Base-by-base conservation (phyloP, 2,329 filamentous ascomycete genomes). In the Venturia carpophila region DNA sequence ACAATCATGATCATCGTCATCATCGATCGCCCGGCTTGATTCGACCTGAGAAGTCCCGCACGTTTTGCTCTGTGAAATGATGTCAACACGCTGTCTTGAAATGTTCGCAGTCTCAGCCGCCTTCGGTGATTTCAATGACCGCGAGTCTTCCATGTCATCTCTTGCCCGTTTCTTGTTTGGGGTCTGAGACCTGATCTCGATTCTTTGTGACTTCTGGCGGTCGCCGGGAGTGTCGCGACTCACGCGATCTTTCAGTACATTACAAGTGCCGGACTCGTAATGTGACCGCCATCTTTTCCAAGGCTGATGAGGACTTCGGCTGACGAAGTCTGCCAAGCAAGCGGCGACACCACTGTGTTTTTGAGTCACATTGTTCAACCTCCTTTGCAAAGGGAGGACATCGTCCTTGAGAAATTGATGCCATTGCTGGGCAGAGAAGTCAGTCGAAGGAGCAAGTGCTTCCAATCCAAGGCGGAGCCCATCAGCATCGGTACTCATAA, bases 21-120 rank as follows among this genome's bases (percentile, higher is more conserved):
- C 27, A 42, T 61, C 60, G 11, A 61, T 41, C 24, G 42, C 37
- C 2, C 15, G 21, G 6, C 13, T 45, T 13, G 27, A n/a, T 6
- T 61, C 39, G 9, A 24, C 17, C 30, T 61, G 60, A 13, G 39
- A 42, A 17, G 42, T n/a, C 4, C 27, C n/a, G 3, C 15, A 34
- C 7, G 7, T 15, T 37, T 30, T 58, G 30, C 30, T 58, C 21
- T 58, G 52, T 58, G 27, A 37, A 58, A 37, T 34, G 19, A 58
- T 37, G 15, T 61, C 60, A 61, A 61, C n/a, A 34, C 39, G n/a
- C 60, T 61, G 60, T 24, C 60, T 61, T 11, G 21, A 42, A n/a
- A 45, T 61, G 10, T 45, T 30, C 37, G 60, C 39, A 17, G 37
- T 61, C 21, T 42, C 60, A 27, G 27, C 37, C 15, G 24, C 37